Evolutionary conservation across 2,329 filamentous ascomycete species (phyloP), one percentile per base, ranked within the genome.

Genomic region (Thelonectria blattea): DNA sequence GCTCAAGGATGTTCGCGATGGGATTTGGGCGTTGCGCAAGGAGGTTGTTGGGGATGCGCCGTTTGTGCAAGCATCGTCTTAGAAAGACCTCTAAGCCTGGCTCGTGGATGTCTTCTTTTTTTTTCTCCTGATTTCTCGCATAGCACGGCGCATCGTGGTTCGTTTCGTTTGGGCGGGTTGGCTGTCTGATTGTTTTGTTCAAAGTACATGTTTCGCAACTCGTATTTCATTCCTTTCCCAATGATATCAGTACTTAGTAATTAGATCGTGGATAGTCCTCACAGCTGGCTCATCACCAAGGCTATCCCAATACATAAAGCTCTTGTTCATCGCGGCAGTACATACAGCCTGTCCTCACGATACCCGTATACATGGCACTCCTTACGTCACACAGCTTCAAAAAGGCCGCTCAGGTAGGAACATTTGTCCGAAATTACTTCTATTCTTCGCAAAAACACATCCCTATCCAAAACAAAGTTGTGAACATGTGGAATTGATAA

Each of bases 1-100:
- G 17, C 60, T 78, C 6, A 71, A 73, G 18, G 73, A 78, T n/a
- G 69, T 78, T 12, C 68, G 69, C 47, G 68, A 70, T 43, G 69
- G 73, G 22, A 78, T 78, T 6, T 64, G 65, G 61, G 65, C 70
- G 34, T 61, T 78, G 30, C 71, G 69, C 61, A 69, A 61, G 20
- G 65, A 63, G 34, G 59, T 30, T 2, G 18, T 60, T 5, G 43
- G 61, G 8, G 56, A 60, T 22, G 43, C 49, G 17, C 60, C 63
- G 3, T 54, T 62, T 9, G 39, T 62, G n/a, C 52, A 64, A 24
- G 17, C 54, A 3, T 60, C 56, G 6, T 61, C 59, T 5, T 61
- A 68, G 24, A 58, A 68, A 24, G 64, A 66, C 20, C 58, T 64
- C 41, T 68, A 32, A 48, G 18, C n/a, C 18, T 20, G 2, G 20